A percentile compares a stretch with the other conserved stretches of the same genome.
Conservation (phyloP, 202 grass and related monocot species). For the Carex arenaria region DNA sequence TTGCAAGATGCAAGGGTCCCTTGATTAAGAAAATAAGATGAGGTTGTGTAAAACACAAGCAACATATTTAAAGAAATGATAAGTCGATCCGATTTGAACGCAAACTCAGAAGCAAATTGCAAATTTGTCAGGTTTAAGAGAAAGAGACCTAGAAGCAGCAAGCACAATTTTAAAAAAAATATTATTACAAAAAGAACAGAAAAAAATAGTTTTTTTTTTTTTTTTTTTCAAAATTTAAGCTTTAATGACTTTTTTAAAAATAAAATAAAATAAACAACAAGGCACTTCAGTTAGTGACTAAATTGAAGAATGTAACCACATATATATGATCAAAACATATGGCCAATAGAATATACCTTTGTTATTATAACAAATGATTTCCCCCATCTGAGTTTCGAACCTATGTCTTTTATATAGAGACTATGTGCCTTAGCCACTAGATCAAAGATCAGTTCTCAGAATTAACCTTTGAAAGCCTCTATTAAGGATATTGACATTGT, state of each 20-base stretch:
- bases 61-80: neutral
- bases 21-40: neutral
- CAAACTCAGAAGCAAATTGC: neutral
- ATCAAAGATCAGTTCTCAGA: too few relatives aligned
- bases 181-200: neutral
- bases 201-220: neutral
- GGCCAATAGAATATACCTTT: neutral
- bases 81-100: neutral
- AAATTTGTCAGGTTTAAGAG: neutral
- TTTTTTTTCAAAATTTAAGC: neutral
- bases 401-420: too few relatives aligned
- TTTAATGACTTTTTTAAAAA: neutral
- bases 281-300: neutral
- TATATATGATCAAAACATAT: neutral
- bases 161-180: neutral
- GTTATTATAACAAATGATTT: too few relatives aligned
- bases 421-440: too few relatives aligned
- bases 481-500: neutral
- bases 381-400: too few relatives aligned
- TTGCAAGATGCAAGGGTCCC: neutral
- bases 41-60: neutral
- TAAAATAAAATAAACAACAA: neutral
- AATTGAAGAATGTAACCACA: neutral
- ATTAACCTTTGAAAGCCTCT: neutral
- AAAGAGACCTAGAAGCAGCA: slow-evolving; percentile 2